Evolutionary conservation across 331 rosid genomes (phyloP), one percentile per base, ranked within the genome.

Genomic region (Rosa hybrid): DNA sequence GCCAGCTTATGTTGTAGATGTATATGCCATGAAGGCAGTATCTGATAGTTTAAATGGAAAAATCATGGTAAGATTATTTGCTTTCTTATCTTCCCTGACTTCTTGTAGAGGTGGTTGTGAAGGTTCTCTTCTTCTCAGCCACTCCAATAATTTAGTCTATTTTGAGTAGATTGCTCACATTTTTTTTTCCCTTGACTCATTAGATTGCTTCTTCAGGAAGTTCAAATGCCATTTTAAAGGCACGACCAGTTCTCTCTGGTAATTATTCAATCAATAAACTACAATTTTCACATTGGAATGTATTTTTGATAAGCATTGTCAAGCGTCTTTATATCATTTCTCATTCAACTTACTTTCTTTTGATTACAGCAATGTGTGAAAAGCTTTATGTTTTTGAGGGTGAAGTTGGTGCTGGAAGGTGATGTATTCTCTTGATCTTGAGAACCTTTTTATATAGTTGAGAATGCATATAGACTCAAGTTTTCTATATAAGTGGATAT

Each of bases 361-460:
- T 88, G 72, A 76, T 80, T 82, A 78, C 97, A 94, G 98, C 91
- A 74, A 92, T 94, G 98, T 90, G 95, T 78, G 94, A 90, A 77
- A 92, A 90, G 78, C 94, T 92, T 70, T 91, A 84, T 81, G 78
- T 86, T 84, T 94, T 91, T 85, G 97, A 90, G 89, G 97, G 97
- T 68, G 91, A 90, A 86, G 86, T 92, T 86, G 98, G 94, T 78
- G 91, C 92, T 78, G 90, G 91, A 90, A 94, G 98, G 98, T 94
- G 65, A 34, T 83, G 50, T 60, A 79, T 84, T 82, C 78, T 87
- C 78, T 79, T 73, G 77, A 82, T 81, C 77, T 23, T 57, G 77
- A 20, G 44, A 71, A 81, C 20, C 38, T 46, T 44, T 68, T 48
- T 80, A 3, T 30, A 50, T 57, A 39, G 68, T 51, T 20, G 78